phyloP scores from a whole-genome alignment of 768 basidiomycete species.

The Calocera viscosa region DNA sequence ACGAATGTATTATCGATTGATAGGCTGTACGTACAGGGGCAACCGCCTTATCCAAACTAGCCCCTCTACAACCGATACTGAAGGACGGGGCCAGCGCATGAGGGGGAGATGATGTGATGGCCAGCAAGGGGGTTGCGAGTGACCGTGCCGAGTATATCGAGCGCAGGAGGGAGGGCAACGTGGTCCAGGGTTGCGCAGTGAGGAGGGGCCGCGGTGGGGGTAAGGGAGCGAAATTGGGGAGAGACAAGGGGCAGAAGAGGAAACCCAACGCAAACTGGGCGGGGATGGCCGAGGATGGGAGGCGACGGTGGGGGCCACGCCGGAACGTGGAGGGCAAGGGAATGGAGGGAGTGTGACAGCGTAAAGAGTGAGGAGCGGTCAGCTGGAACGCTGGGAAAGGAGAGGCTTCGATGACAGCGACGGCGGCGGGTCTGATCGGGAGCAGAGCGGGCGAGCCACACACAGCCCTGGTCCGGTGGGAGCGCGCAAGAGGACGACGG shows the following conservation, averaged over 20 bases:
- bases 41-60: not conserved
- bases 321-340: not conserved
- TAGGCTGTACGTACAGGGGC: not conserved
- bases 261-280: not conserved
- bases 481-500: not conserved
- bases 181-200: not conserved
- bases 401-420: constrained; percentile 8
- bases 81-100: not conserved
- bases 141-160: not conserved
- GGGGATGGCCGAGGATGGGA: not conserved
- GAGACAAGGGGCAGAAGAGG: not conserved
- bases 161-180: not conserved
- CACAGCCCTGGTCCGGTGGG: constrained; percentile 1
- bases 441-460: not conserved
- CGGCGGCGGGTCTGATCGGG: constrained; percentile 3
- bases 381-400: constrained; percentile 9
- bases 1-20: not conserved
- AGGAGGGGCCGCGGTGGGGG: not conserved
- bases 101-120: not conserved
- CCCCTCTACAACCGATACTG: not conserved
- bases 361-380: constrained; percentile 6
- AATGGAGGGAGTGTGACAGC: not conserved
- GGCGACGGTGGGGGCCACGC: not conserved
- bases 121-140: not conserved
- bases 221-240: not conserved